phyloP scores from a whole-genome alignment of 345 rosid genomes.

The Leavenworthia alabamica region DNA sequence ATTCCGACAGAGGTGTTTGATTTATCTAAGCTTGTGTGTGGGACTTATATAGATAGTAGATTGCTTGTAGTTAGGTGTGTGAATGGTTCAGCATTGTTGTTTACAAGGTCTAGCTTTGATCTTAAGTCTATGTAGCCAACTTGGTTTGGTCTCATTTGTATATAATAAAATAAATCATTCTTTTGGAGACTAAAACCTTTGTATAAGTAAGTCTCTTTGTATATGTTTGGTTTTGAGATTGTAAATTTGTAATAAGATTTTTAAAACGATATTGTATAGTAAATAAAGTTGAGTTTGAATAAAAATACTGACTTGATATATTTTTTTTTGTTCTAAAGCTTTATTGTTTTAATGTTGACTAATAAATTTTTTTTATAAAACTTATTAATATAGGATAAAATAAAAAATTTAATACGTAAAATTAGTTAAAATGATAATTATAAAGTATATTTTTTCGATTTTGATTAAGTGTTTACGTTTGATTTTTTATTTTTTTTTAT shows the following conservation, averaged over 20 bases:
- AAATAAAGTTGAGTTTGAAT: not conserved
- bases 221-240: not conserved
- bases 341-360: too few species aligned
- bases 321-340: too few species aligned
- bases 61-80: slow-evolving; percentile 70
- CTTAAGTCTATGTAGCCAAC: slow-evolving; percentile 16
- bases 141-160: slow-evolving; percentile 16
- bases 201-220: slow-evolving; percentile 1
- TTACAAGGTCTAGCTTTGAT: slow-evolving; percentile 44
- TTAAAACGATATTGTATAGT: not conserved
- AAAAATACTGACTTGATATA: too few species aligned
- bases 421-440: too few species aligned
- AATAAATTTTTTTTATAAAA: too few species aligned
- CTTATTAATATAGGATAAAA: too few species aligned
- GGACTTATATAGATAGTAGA: slow-evolving; percentile 73
- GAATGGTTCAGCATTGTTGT: slow-evolving; percentile 74
- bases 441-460: too few species aligned
- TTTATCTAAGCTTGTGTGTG: slow-evolving; percentile 71
- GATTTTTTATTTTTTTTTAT: too few species aligned
- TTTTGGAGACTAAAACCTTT: slow-evolving; percentile 6
- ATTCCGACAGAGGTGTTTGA: slow-evolving; percentile 87
- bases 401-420: too few species aligned
- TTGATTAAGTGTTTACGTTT: too few species aligned
- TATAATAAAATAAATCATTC: slow-evolving; percentile 6
- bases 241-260: not conserved